Evolutionary conservation across 805 yeast genomes (phyloP).

Genomic region (Starmerella ratchasimensis): DNA sequence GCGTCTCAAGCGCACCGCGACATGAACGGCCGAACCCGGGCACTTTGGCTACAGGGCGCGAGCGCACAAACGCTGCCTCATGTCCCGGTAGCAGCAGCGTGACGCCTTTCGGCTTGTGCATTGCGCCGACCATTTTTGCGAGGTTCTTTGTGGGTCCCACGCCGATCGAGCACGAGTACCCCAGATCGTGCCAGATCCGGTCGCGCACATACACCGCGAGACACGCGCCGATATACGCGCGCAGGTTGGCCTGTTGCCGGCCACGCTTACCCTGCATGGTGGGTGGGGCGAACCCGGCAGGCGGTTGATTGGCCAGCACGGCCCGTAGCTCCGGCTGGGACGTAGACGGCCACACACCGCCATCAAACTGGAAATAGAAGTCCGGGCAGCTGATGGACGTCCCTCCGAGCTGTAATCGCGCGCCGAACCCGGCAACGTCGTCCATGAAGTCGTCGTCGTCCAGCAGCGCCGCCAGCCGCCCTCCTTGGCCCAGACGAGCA

Average conservation of each 20-base stretch:
- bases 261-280: too few relatives aligned
- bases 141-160: constrained; percentile 21
- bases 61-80: constrained; percentile 18
- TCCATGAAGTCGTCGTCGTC: constrained; percentile 9
- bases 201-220: constrained; percentile 22
- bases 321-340: too few relatives aligned
- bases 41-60: constrained; percentile 11
- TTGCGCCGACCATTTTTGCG: constrained; percentile 24
- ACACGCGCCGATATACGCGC: constrained; percentile 22
- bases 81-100: constrained; percentile 21
- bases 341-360: constrained; percentile 18
- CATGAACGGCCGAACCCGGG: constrained; percentile 23
- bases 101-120: constrained; percentile 25
- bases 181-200: constrained; percentile 19
- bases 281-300: constrained; percentile 1
- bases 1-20: not conserved
- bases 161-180: constrained; percentile 25
- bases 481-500: too few relatives aligned
- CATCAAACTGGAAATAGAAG: constrained; percentile 22
- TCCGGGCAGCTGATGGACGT: constrained; percentile 16
- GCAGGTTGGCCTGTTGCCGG: constrained; percentile 1
- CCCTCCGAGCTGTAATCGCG: not conserved
- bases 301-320: too few relatives aligned
- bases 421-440: constrained; percentile 5
- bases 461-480: not conserved